phyloP scores from a whole-genome alignment of 2,329 filamentous ascomycete species.

The Berkeleyomyces basicola region DNA sequence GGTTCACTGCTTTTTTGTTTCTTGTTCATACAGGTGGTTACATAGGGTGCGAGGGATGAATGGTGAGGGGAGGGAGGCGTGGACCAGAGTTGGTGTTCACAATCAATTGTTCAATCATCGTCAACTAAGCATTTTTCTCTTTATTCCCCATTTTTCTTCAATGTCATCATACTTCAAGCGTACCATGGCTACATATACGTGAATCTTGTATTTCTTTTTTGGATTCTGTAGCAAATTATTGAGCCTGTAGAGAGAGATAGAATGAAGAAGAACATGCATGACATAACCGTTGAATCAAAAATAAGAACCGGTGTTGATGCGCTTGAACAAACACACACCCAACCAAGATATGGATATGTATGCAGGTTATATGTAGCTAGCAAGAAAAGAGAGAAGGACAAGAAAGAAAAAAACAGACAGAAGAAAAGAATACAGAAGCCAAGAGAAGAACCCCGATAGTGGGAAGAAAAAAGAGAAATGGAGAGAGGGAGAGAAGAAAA shows the following conservation, averaged over 20 bases:
- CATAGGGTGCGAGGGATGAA: no score
- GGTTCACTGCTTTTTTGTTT: not conserved
- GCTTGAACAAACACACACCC: not conserved
- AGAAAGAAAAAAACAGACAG: not conserved
- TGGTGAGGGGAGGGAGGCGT: no score
- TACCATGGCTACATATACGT: no score
- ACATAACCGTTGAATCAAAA: not conserved
- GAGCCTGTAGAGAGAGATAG: not conserved
- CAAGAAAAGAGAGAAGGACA: not conserved
- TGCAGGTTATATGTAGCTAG: constrained; percentile 1
- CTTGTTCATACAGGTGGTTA: not conserved
- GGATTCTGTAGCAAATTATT: no score
- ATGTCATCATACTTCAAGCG: no score
- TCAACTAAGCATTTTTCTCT: no score
- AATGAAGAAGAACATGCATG: not conserved
- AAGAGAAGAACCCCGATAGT: not conserved
- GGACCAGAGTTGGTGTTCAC: no score
- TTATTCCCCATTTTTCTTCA: no score
- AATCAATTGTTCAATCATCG: no score
- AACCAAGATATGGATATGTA: not conserved
- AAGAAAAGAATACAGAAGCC: not conserved
- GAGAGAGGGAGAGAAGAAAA: no score
- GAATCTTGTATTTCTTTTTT: no score
- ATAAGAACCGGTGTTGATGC: not conserved
- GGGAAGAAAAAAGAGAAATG: not conserved